Percentiles rank a stretch among this genome's conserved stretches.
Conservation (phyloP, 768 basidiomycete genomes). For the Lanmaoa pseudosensibilis region DNA sequence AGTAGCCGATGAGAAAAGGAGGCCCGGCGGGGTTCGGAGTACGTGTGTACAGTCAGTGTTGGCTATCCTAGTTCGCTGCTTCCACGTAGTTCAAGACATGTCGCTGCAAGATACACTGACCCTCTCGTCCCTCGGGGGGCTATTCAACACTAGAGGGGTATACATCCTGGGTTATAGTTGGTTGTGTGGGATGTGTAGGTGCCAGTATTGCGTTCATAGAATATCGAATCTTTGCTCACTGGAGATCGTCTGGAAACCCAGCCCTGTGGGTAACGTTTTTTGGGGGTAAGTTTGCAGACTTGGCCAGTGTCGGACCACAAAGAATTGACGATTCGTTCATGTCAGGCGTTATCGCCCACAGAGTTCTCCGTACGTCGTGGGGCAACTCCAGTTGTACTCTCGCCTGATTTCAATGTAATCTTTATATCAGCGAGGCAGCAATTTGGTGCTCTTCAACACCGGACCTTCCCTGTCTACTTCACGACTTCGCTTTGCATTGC, state of each 20-base stretch:
- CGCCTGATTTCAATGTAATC: background rate
- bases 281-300: slow-evolving; percentile 41
- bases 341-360: slow-evolving; percentile 60
- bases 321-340: background rate
- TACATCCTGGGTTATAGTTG: slow-evolving; percentile 61
- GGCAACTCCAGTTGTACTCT: background rate
- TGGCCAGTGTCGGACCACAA: too few relatives aligned
- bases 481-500: slow-evolving; percentile 55
- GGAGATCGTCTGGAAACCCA: background rate
- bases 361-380: slow-evolving; percentile 49
- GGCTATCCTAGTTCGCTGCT: background rate
- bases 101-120: background rate
- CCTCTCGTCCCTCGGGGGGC: background rate
- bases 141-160: slow-evolving; percentile 28
- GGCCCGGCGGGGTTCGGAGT: background rate
- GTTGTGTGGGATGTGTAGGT: slow-evolving; percentile 72
- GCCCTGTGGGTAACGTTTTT: slow-evolving; percentile 68
- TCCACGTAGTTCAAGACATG: background rate
- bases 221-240: background rate
- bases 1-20: slow-evolving; percentile 3
- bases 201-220: background rate
- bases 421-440: slow-evolving; percentile 57
- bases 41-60: too few relatives aligned
- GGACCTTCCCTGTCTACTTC: slow-evolving; percentile 76
- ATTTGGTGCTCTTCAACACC: slow-evolving; percentile 73